Base-by-base conservation (phyloP, 208 protist species). In the Porcisia deanei region DNA sequence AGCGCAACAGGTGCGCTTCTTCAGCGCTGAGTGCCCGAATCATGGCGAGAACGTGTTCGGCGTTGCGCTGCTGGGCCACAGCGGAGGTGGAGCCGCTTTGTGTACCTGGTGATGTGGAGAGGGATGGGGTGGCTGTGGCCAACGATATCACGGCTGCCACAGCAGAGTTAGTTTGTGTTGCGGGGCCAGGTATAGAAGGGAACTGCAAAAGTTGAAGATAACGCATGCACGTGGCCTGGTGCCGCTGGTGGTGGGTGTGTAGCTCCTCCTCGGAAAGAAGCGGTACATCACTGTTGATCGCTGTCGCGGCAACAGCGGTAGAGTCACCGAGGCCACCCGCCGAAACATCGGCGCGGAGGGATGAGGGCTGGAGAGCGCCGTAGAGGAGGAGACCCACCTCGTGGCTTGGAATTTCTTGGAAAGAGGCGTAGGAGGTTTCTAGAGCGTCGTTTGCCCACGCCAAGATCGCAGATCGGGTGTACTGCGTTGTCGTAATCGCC, bases 311-410 rank as follows among this genome's bases (percentile, higher is more conserved):
- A 18, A 30, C 34, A 18, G 39, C 43, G 54, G 59, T 20, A 2
- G 1, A 12, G 37, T 75, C 49, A 30, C 10, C 43, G 63, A 8
- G 20, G 52, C n/a, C 25, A 25, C 43, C 47, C 49, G 18, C 41
- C 5, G 39, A 53, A 14, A 16, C 22, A 7, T n/a, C 7, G 34
- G 7, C 34, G 8, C 18, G 7, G 60, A 5, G n/a, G 37, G 34
- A 9, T 25, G 63, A 58, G 41, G 39, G 53, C 61, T 84, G 79
- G 57, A 81, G 86, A 22, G 94, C 80, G 57, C 88, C 89, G 70
- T 93, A 89, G 16, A 96, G 87, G 25, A 96, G 76, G 14, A 96
- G 76, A 0, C 82, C 92, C 6, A 94, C 73, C 34, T 92, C 86
- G 47, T 88, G 87, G 47, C 88, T 76, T 0, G 83, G 83, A 43